Percentiles rank a stretch among this genome's conserved stretches.
Conservation (phyloP, 148 eudicot genomes). For the Camellia japonica region DNA sequence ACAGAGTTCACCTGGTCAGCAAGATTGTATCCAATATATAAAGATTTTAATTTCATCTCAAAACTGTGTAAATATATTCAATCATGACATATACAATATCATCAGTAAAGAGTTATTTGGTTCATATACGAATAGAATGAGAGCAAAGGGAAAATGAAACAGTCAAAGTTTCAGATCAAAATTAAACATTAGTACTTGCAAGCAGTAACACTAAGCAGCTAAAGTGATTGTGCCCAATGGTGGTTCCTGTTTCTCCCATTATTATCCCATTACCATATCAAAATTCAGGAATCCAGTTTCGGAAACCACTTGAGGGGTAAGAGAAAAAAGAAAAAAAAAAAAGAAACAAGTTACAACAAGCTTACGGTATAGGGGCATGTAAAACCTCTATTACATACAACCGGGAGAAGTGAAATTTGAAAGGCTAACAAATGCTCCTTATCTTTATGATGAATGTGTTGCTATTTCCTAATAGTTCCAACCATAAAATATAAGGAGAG, state of each 20-base stretch:
- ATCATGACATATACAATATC: too few species aligned
- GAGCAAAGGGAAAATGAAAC: too few species aligned
- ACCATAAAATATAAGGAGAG: conserved; percentile 5
- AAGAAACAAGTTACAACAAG: conserved; percentile 11
- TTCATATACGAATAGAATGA: too few species aligned
- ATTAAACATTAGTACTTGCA: too few species aligned
- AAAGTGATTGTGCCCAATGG: neutral
- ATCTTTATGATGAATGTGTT: conserved; percentile 16
- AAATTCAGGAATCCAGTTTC: neutral
- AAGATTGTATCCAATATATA: too few species aligned
- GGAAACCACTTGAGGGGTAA: neutral
- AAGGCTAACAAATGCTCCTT: conserved; percentile 13
- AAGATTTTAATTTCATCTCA: too few species aligned
- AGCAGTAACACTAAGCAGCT: neutral
- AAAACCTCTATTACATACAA: conserved; percentile 1
- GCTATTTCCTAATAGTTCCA: conserved; percentile 18
- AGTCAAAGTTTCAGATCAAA: too few species aligned
- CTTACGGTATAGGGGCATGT: neutral
- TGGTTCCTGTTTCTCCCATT: neutral
- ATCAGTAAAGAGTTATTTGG: too few species aligned
- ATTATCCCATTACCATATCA: neutral
- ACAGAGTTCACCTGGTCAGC: too few species aligned
- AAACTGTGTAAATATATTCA: too few species aligned
- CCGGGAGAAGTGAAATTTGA: neutral
- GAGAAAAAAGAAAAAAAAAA: neutral